Evolutionary conservation across 495 filamentous ascomycete genomes (phyloP).

Genomic region (Hypoxylon fuscum): DNA sequence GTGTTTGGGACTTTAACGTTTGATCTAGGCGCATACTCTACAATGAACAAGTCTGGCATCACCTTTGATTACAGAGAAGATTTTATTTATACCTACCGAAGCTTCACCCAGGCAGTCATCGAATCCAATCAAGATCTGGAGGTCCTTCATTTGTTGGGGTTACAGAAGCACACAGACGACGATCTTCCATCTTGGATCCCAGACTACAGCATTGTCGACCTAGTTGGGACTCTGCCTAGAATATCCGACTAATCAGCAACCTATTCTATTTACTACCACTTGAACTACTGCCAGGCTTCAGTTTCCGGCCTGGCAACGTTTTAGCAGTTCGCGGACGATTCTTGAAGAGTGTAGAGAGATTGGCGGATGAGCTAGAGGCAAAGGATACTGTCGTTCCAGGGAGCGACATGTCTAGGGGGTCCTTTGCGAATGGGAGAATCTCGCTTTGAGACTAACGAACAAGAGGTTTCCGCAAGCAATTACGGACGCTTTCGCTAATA

Average conservation of each 20-base stretch:
- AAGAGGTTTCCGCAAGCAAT: slow-evolving; percentile 19
- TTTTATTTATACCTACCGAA: slow-evolving; percentile 1
- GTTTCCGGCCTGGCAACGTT: neutral
- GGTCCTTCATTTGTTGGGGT: slow-evolving; percentile 21
- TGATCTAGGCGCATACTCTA: no score
- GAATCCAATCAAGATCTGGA: slow-evolving; percentile 15
- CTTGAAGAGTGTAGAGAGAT: slow-evolving; percentile 9
- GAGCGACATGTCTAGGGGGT: neutral
- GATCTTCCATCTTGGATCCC: slow-evolving; percentile 32
- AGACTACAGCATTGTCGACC: slow-evolving; percentile 20
- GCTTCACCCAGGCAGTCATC: slow-evolving; percentile 14
- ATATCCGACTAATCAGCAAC: slow-evolving; percentile 8
- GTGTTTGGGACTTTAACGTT: slow-evolving; percentile 9
- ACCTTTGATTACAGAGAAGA: slow-evolving; percentile 4
- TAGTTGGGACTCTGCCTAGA: slow-evolving; percentile 19
- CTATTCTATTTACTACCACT: slow-evolving; percentile 28
- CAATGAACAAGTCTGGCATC: neutral
- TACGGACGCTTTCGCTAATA: slow-evolving; percentile 20
- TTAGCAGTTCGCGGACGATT: slow-evolving; percentile 3
- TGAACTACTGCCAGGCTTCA: slow-evolving; percentile 4
- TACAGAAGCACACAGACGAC: neutral
- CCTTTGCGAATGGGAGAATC: slow-evolving; percentile 12
- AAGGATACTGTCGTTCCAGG: neutral
- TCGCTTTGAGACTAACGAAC: slow-evolving; percentile 3
- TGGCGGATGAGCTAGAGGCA: slow-evolving; percentile 6